Evolutionary conservation across 306 rosid species (phyloP), one percentile per base, ranked within the genome.

Genomic region (Cicer pinnatifidum): DNA sequence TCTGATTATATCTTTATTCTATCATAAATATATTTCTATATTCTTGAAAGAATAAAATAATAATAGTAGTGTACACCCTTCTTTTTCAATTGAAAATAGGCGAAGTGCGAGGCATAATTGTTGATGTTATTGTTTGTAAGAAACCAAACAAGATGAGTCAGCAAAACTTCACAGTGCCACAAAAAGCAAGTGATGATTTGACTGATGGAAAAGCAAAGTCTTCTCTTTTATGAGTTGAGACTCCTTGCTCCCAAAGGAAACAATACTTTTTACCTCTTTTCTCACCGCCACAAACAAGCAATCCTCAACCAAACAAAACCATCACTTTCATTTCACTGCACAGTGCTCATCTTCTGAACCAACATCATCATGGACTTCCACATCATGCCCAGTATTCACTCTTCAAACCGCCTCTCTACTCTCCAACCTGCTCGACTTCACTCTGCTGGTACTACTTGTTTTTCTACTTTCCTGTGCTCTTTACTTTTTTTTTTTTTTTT

Each of bases 341-440:
- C 53, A 28, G 35, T 83, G 57, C 11, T 76, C 11, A 38, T 69
- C 67, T 58, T 43, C 33, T 28, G 33, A 28, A 28, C 4, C 3
- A 28, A 28, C 4, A 89, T 93, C 79, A 82, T 83, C 82, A 88
- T 90, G 86, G 73, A 28, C 33, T 28, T 28, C 33, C 4, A 28
- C 79, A 82, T 83, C 82, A 88, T 90, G 85, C 71, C 91, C 77
- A 82, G 86, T 78, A 76, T 86, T 81, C 89, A 75, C 65, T 71
- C 92, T 59, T 75, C 76, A 19, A 89, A 74, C 51, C 89, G 85
- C 71, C 67, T 80, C 65, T 91, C 98, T 78, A 81, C 89, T 69
- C 85, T 77, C 9, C 96, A 84, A 66, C 83, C 91, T 67, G 78
- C 92, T 20, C 67, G 84, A 64, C 83, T 87, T 91, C 90, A 83